These are phyloP conservation scores for Lasiodiplodia sp. DNA, from an alignment of 2,329 filamentous ascomycete species.

Conservation along the genomic window DNA sequence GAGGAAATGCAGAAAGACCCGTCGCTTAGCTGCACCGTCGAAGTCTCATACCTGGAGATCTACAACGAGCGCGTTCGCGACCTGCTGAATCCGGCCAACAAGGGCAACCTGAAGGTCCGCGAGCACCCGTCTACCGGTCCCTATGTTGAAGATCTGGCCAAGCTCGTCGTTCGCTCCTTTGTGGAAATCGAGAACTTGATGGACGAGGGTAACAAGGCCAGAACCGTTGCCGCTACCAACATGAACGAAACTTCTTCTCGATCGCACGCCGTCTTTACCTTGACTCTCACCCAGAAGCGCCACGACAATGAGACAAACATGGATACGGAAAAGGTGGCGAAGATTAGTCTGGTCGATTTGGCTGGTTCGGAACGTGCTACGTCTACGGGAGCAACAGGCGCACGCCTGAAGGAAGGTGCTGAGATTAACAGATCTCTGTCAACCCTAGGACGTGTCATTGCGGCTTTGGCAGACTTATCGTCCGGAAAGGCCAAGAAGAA, in stretches of 20 bases:
- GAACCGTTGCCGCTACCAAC: slow-evolving; percentile 97
- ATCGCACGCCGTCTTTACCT: slow-evolving; percentile 96
- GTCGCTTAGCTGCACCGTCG: slow-evolving; percentile 86
- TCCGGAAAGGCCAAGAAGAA: slow-evolving; percentile 82
- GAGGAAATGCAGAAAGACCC: slow-evolving; percentile 73
- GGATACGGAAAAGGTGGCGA: slow-evolving; percentile 96
- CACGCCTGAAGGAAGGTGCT: slow-evolving; percentile 93
- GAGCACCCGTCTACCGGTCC: slow-evolving; percentile 97
- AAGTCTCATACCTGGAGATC: slow-evolving; percentile 98
- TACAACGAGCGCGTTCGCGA: slow-evolving; percentile 98
- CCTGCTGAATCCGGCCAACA: slow-evolving; percentile 91
- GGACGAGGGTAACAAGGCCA: slow-evolving; percentile 98
- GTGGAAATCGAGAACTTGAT: slow-evolving; percentile 96
- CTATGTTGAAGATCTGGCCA: slow-evolving; percentile 97
- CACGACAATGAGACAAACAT: slow-evolving; percentile 92
- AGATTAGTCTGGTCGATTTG: slow-evolving; percentile 97
- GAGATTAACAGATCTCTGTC: slow-evolving; percentile 98
- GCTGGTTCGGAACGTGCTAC: slow-evolving; percentile 96
- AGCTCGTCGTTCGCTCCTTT: slow-evolving; percentile 91
- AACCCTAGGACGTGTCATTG: slow-evolving; percentile 96
- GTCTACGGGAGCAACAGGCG: slow-evolving; percentile 96
- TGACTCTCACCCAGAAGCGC: slow-evolving; percentile 93
- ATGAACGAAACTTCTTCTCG: slow-evolving; percentile 99
- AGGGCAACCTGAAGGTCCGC: slow-evolving; percentile 95
- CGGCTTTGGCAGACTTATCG: slow-evolving; percentile 89